Base-by-base conservation (phyloP, 495 filamentous ascomycete genomes). In the Apiosordaria backusii region DNA sequence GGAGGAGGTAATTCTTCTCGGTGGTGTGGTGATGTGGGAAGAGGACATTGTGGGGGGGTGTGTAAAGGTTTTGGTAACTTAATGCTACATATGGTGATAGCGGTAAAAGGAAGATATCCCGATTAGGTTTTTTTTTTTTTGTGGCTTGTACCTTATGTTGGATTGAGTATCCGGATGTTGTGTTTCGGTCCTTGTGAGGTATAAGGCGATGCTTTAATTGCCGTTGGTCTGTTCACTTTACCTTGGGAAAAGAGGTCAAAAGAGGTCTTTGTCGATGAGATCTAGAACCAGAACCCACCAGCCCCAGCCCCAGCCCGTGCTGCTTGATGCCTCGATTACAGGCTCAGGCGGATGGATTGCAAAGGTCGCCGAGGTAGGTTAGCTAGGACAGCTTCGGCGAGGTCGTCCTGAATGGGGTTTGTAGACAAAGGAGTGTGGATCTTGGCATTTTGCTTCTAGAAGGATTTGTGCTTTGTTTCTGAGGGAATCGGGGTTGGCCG, bases 1-100 rank as follows among this genome's bases (percentile, higher is more conserved):
- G 23, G 60, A 70, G 61, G 68, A 67, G 60, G 63, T 70, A 66
- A 57, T 50, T n/a, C 60, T 16, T 45, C 16, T 23, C 16, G 19
- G 57, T 50, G 19, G 26, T 22, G 50, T 22, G 22, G 7, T 24
- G 15, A 58, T 22, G 27, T 18, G 26, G 13, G 27, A n/a, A 18
- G 19, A 22, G 59, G 50, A 58, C n/a, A n/a, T n/a, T n/a, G n/a
- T n/a, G n/a, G 35, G 54, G 60, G 16, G 15, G 10, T 23, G 23
- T 22, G 1, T 21, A n/a, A n/a, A n/a, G n/a, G 50, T 16, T 65
- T 21, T 45, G 9, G 5, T 21, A 10, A 62, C 15, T 50, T 24
- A 40, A 45, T 24, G 22, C 53, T 55, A 24, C 22, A 6, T 15
- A 18, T 16, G 15, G 16, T 53, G 50, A n/a, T 55, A 24, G 5